A percentile compares a stretch with the other conserved stretches of the same genome.
Conservation (phyloP, 2,329 filamentous ascomycete species). For the Aureobasidium sp. region DNA sequence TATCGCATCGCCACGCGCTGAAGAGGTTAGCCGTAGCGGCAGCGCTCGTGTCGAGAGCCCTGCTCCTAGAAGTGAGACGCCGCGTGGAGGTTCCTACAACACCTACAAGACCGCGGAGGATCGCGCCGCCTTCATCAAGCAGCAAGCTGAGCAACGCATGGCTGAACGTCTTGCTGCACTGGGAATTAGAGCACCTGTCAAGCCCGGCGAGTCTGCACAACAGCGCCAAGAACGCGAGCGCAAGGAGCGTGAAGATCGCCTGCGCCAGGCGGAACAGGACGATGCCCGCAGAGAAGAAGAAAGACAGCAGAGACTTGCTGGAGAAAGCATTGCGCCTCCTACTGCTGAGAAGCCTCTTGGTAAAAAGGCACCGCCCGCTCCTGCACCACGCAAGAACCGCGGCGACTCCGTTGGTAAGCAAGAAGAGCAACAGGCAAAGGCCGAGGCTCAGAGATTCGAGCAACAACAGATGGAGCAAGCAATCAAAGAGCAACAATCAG, state of each 20-base stretch:
- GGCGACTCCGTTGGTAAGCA: slow-evolving; percentile 51
- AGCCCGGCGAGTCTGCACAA: slow-evolving; percentile 67
- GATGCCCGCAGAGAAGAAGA: slow-evolving; percentile 84
- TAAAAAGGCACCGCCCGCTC: slow-evolving; percentile 56
- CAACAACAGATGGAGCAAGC: slow-evolving; percentile 46
- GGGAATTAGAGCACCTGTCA: slow-evolving; percentile 76
- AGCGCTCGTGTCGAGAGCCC: slow-evolving; percentile 28
- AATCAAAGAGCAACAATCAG: slow-evolving; percentile 62
- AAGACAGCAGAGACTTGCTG: slow-evolving; percentile 72
- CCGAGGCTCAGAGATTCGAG: slow-evolving; percentile 56
- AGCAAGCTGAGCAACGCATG: slow-evolving; percentile 95
- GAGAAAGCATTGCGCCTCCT: slow-evolving; percentile 63
- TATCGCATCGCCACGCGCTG: slow-evolving; percentile 12
- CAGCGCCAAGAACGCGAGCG: slow-evolving; percentile 85
- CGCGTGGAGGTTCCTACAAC: slow-evolving; percentile 51
- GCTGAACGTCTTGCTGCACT: slow-evolving; percentile 90
- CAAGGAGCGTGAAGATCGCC: slow-evolving; percentile 77
- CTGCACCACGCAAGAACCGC: slow-evolving; percentile 60
- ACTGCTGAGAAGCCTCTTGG: slow-evolving; percentile 35
- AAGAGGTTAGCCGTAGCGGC: slow-evolving; percentile 27
- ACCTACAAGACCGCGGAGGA: slow-evolving; percentile 89
- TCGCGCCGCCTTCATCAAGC: slow-evolving; percentile 89
- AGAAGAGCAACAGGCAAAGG: slow-evolving; percentile 42
- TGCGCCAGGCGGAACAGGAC: slow-evolving; percentile 88
- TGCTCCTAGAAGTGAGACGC: slow-evolving; percentile 17